Evolutionary conservation across 208 protist species (phyloP), one percentile per base, ranked within the genome.

Genomic region (Trypanosoma avium): DNA sequence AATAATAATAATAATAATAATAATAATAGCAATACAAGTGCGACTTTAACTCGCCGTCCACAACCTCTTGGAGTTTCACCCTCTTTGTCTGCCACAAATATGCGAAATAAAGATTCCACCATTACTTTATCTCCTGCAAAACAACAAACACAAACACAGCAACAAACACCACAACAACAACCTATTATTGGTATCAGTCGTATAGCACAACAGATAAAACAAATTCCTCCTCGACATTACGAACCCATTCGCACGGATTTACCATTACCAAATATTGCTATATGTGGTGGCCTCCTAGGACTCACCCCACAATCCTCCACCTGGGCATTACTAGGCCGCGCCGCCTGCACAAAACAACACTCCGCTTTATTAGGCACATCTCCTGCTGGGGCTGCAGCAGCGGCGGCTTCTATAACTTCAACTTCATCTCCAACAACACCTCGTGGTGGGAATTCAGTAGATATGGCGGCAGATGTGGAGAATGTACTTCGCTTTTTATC

Each of bases 271-370:
- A 69, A 77, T 26, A 65, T 86, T 32, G 60, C 65, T 17, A 36
- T 86, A 45, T 63, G 72, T 52, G 79, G 79, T 32, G 79, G 79
- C 24, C 74, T 79, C 15, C 73, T 86, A 45, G 66, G 63, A 8
- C 68, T 86, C 6, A 73, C 68, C 27, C 62, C 58, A n/a, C 56
- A 54, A 42, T 54, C 36, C 48, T 65, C 75, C 12, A 15, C 52
- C 9, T 67, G 52, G 50, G 70, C 79, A 3, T 64, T 67, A 26
- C 54, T 86, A 0, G 79, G 79, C 3, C 7, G 53, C 10, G 79
- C 79, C 8, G 70, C 60, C 12, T 56, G 8, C 46, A 53, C 43
- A 71, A 65, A 8, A 10, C 48, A 9, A 17, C 56, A n/a, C n/a
- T n/a, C n/a, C n/a, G n/a, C n/a, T n/a, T n/a, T n/a, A n/a, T n/a